These are phyloP conservation scores for Cordyceps tenuipes DNA, from an alignment of 2,329 filamentous ascomycete genomes.

Conservation along the genomic window DNA sequence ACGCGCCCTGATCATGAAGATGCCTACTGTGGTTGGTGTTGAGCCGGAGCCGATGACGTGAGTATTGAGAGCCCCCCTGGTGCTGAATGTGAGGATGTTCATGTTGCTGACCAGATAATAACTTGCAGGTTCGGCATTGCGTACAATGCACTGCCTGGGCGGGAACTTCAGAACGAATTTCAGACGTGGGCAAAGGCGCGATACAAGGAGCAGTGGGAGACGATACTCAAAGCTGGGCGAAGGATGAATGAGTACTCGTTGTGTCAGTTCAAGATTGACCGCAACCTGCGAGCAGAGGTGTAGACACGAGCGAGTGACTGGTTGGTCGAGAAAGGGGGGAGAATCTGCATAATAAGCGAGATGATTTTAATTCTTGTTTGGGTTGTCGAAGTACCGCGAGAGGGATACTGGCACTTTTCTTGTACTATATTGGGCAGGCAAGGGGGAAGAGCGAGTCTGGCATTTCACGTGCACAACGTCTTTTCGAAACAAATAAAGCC, in stretches of 20 bases:
- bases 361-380: not conserved
- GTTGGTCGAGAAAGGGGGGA: not conserved
- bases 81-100: not conserved
- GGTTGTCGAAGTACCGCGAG: not conserved
- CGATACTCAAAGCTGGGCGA: constrained; percentile 49
- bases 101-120: not conserved
- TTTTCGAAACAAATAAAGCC: no score
- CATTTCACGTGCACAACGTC: no score
- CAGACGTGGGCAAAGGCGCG: constrained; percentile 64
- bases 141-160: constrained; percentile 64
- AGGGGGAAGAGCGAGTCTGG: no score
- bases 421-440: not conserved
- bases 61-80: constrained; percentile 30
- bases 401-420: not conserved
- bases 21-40: constrained; percentile 57
- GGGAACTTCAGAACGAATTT: constrained; percentile 58
- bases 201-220: constrained; percentile 62
- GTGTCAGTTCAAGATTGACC: constrained; percentile 40
- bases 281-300: constrained; percentile 35
- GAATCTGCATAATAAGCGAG: not conserved
- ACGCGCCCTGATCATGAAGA: constrained; percentile 55
- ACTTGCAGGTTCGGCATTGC: constrained; percentile 3
- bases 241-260: constrained; percentile 36
- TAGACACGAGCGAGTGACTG: not conserved
- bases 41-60: constrained; percentile 63